A percentile compares a stretch with the other conserved stretches of the same genome.
These are phyloP conservation scores for Helminthosporium solani DNA, from an alignment of 2,329 filamentous ascomycete species.

Conservation along the genomic window DNA sequence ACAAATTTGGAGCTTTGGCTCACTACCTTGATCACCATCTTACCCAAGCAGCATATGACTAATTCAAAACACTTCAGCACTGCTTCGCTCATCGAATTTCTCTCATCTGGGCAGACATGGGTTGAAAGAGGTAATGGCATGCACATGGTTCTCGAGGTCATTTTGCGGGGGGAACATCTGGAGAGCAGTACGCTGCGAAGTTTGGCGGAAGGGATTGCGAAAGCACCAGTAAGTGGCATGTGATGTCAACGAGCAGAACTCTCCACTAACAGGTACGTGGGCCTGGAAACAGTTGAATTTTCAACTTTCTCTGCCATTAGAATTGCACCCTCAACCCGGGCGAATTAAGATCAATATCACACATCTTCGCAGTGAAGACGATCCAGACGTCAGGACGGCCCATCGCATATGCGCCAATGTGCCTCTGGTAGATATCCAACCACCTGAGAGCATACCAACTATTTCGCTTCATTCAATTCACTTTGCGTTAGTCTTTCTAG, in stretches of 20 bases:
- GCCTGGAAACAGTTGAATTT: constrained; percentile 40
- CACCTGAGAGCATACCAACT: constrained; percentile 29
- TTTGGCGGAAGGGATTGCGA: constrained; percentile 26
- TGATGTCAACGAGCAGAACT: neutral
- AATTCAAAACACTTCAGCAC: constrained; percentile 22
- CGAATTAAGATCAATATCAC: constrained; percentile 25
- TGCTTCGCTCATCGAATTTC: constrained; percentile 15
- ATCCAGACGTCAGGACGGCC: constrained; percentile 8
- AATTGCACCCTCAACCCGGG: constrained; percentile 1
- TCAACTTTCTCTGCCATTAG: constrained; percentile 17
- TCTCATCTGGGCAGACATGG: constrained; percentile 34
- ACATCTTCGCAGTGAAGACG: constrained; percentile 9
- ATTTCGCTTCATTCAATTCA: constrained; percentile 30
- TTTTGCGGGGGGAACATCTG: constrained; percentile 26
- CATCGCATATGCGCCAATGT: constrained; percentile 28
- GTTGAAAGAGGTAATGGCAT: constrained; percentile 36
- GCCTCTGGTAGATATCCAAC: constrained; percentile 27
- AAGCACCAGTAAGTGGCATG: constrained; percentile 30
- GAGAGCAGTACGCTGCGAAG: constrained; percentile 16
- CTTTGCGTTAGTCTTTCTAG: constrained; percentile 25
- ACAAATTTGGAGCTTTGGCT: constrained; percentile 38
- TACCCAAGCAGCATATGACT: constrained; percentile 26
- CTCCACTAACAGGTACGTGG: constrained; percentile 14
- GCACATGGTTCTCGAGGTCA: constrained; percentile 29
- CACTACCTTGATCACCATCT: constrained; percentile 38